phyloP scores from a whole-genome alignment of 1,139 yeast species.

The Sugiyamaella japonica region DNA sequence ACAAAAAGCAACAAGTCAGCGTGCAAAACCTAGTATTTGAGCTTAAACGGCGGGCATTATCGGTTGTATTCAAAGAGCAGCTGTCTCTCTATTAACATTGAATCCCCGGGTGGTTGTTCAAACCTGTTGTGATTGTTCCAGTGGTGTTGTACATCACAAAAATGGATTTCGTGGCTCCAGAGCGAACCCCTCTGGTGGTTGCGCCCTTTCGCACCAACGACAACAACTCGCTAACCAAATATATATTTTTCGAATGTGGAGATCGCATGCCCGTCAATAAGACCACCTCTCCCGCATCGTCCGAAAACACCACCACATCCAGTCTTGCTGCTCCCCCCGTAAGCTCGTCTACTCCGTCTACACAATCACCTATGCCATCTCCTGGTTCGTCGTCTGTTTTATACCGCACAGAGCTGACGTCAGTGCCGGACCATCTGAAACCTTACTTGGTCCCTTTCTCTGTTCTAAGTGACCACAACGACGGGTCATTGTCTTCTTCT shows the following conservation, averaged over 20 bases:
- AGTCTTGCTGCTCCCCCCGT: background rate
- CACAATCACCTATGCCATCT: slow-evolving; percentile 11
- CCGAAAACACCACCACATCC: background rate
- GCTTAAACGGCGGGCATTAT: background rate
- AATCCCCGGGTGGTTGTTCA: background rate
- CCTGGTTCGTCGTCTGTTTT: slow-evolving; percentile 15
- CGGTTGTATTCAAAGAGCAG: background rate
- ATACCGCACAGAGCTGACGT: slow-evolving; percentile 11
- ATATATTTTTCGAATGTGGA: slow-evolving; percentile 14
- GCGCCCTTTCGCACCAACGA: slow-evolving; percentile 9
- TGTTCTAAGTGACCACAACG: slow-evolving; percentile 1
- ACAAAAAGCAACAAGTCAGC: background rate
- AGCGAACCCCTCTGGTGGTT: slow-evolving; percentile 16
- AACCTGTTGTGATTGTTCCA: too few relatives aligned
- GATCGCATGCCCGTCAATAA: slow-evolving; percentile 8
- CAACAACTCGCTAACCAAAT: background rate
- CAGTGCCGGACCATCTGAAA: slow-evolving; percentile 15
- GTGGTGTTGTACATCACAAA: background rate
- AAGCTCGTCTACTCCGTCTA: background rate
- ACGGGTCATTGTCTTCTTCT: background rate
- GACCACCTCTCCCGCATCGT: background rate
- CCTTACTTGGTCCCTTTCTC: slow-evolving; percentile 15
- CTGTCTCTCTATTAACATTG: background rate
- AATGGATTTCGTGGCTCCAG: background rate
- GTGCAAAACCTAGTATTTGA: background rate